Evolutionary conservation across 345 rosid genomes (phyloP), one percentile per base, ranked within the genome.

Genomic region (Raphanus raphanistrum): DNA sequence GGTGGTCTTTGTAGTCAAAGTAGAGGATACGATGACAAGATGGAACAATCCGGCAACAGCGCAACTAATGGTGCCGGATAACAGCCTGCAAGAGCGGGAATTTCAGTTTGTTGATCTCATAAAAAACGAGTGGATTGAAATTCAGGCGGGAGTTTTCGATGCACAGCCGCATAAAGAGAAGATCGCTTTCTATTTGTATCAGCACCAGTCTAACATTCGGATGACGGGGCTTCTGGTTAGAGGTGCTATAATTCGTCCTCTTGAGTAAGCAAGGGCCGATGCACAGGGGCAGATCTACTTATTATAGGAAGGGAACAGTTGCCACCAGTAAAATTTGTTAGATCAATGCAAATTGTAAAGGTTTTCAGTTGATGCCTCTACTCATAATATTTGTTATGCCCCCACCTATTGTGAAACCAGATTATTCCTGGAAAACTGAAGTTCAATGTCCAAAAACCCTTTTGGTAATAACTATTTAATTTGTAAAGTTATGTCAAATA

Each of bases 211-310:
- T 5, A 66, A 80, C 63, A 7, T 2, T 45, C 0, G 84, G 87
- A 85, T 82, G 83, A 68, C 50, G 2, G 91, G 92, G 16, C 83
- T 89, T 5, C 4, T 74, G 6, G 12, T 90, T 65, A 89, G 86
- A 84, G 87, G 90, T 17, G 68, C 83, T 28, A 28, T 61, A 48
- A 57, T 89, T 72, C 87, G 79, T 28, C 90, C 89, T 1, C 75
- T 72, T 16, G 68, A 28, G 45, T 61, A 29, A 72, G 52, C 13
- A 55, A 21, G 61, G 28, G 61, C 27, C 28, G 61, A 21, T 55
- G 13, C 28, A 21, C 58, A 33, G 8, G 36, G 36, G 36, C 36
- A 6, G 36, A 33, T 33, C 36, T 33, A 33, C 6, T 33, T 33
- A 1, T 6, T 33, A 33, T 33, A 33, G 36, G 36, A 33, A 33